Percentiles rank a stretch among this genome's conserved stretches.
Conservation (phyloP, 2,329 filamentous ascomycete species). For the Lecanoromycetidae sp. region DNA sequence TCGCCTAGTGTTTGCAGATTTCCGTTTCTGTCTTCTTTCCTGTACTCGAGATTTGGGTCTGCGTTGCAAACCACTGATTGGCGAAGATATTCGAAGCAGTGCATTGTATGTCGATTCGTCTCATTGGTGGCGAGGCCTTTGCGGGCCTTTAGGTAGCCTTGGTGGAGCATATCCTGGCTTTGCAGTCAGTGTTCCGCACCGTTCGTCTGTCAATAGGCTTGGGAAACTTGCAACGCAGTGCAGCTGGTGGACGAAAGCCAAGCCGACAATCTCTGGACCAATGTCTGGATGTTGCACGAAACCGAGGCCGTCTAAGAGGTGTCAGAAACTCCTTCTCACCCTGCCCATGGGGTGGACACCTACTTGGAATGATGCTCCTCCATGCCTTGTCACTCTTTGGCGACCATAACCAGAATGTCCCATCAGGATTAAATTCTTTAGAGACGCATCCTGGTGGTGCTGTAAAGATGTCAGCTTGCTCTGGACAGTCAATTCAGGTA, state of each 20-base stretch:
- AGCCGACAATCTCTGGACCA: background rate
- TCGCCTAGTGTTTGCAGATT: background rate
- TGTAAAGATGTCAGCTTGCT: background rate
- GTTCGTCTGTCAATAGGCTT: background rate
- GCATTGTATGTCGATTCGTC: slow-evolving; percentile 23
- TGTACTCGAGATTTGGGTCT: background rate
- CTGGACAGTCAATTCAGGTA: background rate
- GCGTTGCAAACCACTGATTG: slow-evolving; percentile 3
- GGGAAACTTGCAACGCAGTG: slow-evolving; percentile 6
- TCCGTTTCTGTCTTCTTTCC: background rate
- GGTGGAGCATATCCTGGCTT: background rate
- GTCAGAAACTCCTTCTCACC: too few species aligned
- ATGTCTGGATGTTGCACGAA: background rate
- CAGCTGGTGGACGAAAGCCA: slow-evolving; percentile 9
- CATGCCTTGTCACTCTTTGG: background rate
- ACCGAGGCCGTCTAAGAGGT: background rate
- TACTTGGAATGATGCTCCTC: slow-evolving; percentile 5
- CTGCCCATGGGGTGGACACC: too few species aligned
- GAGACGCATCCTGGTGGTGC: background rate
- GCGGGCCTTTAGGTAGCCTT: background rate
- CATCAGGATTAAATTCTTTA: background rate
- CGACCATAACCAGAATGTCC: background rate
- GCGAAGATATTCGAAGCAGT: slow-evolving; percentile 8
- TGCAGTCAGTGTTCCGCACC: background rate
- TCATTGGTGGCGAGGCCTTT: background rate